These are phyloP conservation scores for Chaetomiaceae sp. DNA, from an alignment of 2,329 filamentous ascomycete species.

Conservation along the genomic window DNA sequence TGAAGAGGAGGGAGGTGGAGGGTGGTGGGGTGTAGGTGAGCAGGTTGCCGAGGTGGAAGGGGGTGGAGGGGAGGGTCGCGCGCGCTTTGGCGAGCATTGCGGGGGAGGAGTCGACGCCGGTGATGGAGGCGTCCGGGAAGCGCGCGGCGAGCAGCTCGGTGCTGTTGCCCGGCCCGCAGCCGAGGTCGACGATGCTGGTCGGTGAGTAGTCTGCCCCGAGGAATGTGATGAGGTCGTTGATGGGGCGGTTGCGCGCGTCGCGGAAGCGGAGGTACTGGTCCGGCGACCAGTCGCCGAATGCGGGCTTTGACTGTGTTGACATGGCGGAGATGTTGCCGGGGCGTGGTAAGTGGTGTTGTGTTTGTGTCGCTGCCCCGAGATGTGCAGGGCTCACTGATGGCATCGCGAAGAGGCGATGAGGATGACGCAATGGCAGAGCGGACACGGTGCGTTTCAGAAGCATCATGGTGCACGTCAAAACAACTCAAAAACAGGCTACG, in stretches of 20 bases:
- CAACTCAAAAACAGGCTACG: too few species aligned
- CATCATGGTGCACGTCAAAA: too few species aligned
- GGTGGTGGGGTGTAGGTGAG: slow-evolving; percentile 33
- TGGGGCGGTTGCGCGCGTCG: slow-evolving; percentile 18
- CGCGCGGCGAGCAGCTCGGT: slow-evolving; percentile 43
- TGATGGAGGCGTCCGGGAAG: slow-evolving; percentile 44
- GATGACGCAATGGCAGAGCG: too few species aligned
- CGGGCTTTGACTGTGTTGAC: neutral
- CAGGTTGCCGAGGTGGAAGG: slow-evolving; percentile 46
- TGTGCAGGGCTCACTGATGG: too few species aligned
- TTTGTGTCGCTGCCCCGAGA: too few species aligned
- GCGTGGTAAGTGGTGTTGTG: too few species aligned
- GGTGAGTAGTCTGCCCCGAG: slow-evolving; percentile 30
- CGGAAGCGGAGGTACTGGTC: slow-evolving; percentile 21
- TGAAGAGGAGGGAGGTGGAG: slow-evolving; percentile 44
- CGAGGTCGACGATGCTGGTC: slow-evolving; percentile 50
- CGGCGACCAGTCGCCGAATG: slow-evolving; percentile 13
- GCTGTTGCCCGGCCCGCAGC: slow-evolving; percentile 57
- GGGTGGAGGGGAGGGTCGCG: slow-evolving; percentile 34
- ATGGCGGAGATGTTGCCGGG: slow-evolving; percentile 24
- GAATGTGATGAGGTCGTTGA: slow-evolving; percentile 46
- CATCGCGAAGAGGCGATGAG: too few species aligned
- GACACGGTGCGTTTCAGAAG: too few species aligned
- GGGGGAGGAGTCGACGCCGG: slow-evolving; percentile 50
- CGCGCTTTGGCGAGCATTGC: slow-evolving; percentile 52